Percentiles rank a stretch among this genome's conserved stretches.
Evolutionary conservation across 164 flowering plant genomes (phyloP).

Genomic region (Kalanchoe fedtschenkoi): DNA sequence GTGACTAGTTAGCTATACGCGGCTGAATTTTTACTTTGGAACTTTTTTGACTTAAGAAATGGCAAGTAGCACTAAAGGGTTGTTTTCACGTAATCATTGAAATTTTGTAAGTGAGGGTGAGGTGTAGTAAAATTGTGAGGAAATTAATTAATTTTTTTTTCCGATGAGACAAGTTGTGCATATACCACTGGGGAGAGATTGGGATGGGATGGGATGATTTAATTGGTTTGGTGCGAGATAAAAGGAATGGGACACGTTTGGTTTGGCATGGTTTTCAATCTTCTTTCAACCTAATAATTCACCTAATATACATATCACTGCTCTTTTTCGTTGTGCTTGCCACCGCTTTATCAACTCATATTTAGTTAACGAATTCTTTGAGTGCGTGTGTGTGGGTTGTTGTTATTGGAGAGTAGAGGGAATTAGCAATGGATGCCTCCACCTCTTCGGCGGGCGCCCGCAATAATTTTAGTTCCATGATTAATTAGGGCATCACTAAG

Average conservation of each 20-base stretch:
- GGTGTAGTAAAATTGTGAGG: too few relatives aligned
- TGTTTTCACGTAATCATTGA: too few relatives aligned
- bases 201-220: background rate
- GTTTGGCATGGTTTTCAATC: constrained; percentile 1
- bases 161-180: background rate
- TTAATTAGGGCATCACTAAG: too few relatives aligned
- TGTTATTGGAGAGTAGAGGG: background rate
- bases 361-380: background rate
- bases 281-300: constrained; percentile 2
- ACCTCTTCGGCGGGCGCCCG: background rate
- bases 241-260: background rate
- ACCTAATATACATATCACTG: background rate
- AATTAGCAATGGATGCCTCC: background rate
- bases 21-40: too few relatives aligned
- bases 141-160: background rate
- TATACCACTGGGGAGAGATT: background rate
- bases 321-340: background rate
- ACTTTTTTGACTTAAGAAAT: too few relatives aligned
- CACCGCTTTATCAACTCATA: constrained; percentile 1
- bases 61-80: too few relatives aligned
- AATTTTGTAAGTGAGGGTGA: too few relatives aligned
- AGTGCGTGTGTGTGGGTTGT: constrained; percentile 4
- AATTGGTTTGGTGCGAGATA: too few relatives aligned
- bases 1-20: too few relatives aligned
- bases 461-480: background rate